Percentiles rank a stretch among this genome's conserved stretches.
phyloP scores from a whole-genome alignment of 1,284 basidiomycete species.

The Austroboletus olivaceoglutinosus region DNA sequence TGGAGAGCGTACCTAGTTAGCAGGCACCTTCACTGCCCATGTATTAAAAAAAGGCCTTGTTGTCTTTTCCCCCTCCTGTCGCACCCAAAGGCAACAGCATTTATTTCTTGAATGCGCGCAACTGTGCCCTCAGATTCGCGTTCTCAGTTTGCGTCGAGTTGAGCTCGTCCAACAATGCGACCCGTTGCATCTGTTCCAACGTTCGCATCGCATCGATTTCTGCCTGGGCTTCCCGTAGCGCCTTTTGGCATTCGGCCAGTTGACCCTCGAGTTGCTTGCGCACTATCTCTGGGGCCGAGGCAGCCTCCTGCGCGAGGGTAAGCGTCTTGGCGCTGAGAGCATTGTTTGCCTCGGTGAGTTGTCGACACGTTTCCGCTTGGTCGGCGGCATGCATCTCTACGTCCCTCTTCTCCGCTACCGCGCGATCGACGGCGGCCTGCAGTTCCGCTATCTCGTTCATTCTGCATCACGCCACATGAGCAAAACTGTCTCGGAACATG shows the following conservation, averaged over 20 bases:
- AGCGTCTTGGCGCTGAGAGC: conserved; percentile 69
- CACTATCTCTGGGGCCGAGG: conserved; percentile 54
- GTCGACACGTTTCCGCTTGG: conserved; percentile 66
- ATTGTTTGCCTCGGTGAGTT: conserved; percentile 77
- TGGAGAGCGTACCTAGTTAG: background rate
- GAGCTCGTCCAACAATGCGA: conserved; percentile 74
- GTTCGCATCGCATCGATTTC: conserved; percentile 58
- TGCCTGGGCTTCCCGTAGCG: conserved; percentile 46
- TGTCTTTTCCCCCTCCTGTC: background rate
- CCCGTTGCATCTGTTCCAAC: conserved; percentile 67
- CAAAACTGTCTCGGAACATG: conserved; percentile 8
- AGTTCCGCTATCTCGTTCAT: conserved; percentile 68
- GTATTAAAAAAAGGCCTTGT: background rate
- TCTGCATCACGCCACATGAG: conserved; percentile 38
- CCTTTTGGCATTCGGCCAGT: conserved; percentile 45
- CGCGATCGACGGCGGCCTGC: conserved; percentile 59
- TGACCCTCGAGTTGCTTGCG: conserved; percentile 57
- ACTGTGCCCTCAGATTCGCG: conserved; percentile 60
- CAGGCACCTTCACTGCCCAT: background rate
- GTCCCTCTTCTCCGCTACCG: conserved; percentile 60
- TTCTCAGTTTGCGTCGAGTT: conserved; percentile 79
- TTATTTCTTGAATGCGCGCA: conserved; percentile 53
- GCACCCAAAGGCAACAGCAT: background rate
- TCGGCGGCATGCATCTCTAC: conserved; percentile 69
- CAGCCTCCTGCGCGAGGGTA: conserved; percentile 74